Base-by-base conservation (phyloP, 2,329 filamentous ascomycete species). In the Xylaria sp. region DNA sequence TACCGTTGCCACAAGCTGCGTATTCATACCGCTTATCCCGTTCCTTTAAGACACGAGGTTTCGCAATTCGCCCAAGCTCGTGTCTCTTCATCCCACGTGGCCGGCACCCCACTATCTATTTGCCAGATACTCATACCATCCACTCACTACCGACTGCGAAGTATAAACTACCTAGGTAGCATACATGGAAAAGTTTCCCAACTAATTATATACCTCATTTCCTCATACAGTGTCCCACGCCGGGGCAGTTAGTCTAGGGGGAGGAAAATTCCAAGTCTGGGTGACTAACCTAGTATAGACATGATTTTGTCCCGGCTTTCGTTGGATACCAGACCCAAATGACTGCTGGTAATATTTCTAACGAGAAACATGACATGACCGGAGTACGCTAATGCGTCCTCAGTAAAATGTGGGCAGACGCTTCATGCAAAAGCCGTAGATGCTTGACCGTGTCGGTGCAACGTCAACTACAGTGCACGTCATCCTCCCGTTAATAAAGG, bases 31-130 rank as follows among this genome's bases (percentile, higher is more conserved):
- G 59, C 48, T 61, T 67, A 52, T 51, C 48, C 28, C n/a, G 56
- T 41, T 56, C 33, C 15, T 39, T 28, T 8, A 54, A 66, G 55
- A 66, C 58, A 67, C 48, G 58, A 64, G 61, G 43, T 61, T 52
- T 56, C 33, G 31, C 57, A 68, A 68, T 64, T 64, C 28, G 58
- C 55, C 63, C 60, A 60, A 61, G 41, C 64, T 70, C 57, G 65
- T 59, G 60, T 54, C 68, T 58, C 55, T 63, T 6, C 39, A 63
- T 70, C 73, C 71, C 73, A 75, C 74, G 74, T 74, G 74, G 73
- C 68, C 71, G 61, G 6, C 58, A 67, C 60, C 58, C 62, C 72
- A 64, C 58, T 65, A 70, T 72, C 72, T 74, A 74, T 75, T 75
- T 75, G 72, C 72, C 15, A 51, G 49, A 51, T 54, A 58, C 66